Evolutionary conservation across 352 stramenopile species (phyloP), one percentile per base, ranked within the genome.

Genomic region (Saprolegnia parasitica): DNA sequence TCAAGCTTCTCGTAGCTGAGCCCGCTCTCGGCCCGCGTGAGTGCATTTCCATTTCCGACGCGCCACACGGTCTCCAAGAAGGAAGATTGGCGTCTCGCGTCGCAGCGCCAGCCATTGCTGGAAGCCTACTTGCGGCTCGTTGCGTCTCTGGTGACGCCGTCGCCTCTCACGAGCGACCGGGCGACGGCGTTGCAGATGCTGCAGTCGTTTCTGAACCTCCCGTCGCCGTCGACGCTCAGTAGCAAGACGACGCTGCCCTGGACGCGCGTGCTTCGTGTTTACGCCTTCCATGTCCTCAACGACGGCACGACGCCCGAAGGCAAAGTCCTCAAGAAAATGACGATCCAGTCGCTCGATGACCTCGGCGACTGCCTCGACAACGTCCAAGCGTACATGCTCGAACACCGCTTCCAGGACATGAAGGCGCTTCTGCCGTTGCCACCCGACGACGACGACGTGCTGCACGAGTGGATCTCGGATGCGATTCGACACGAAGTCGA

Each of bases 321-420:
- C 49, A 92, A 91, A 71, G 84, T 85, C 32, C 91, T 83, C 26
- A 68, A 78, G 18, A 91, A 91, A 39, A 92, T 94, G 71, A 64
- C 75, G 18, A 76, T 80, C 0, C 81, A 80, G 16, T 68, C 90
- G 39, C 60, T 94, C 11, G 78, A 94, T 62, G 83, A 90, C 63
- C 78, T 92, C 15, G 86, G 83, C 6, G 80, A 88, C 10, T 87
- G 92, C 61, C 78, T 94, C 37, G 86, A 94, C 56, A 83, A 77
- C 42, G 81, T 94, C 10, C 86, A 94, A 71, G 83, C 91, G 71
- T 92, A 94, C 47, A 94, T 94, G 86, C 79, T 94, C 3, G 83
- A 92, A 66, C 84, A 94, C 56, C 84, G 86, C 0, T 91, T 83
- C 56, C 81, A 89, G 32, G 86, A 94, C 56, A 92, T 94, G 83